A percentile compares a stretch with the other conserved stretches of the same genome.
phyloP scores from a whole-genome alignment of 305 asterid genomes.

The Vinca major region DNA sequence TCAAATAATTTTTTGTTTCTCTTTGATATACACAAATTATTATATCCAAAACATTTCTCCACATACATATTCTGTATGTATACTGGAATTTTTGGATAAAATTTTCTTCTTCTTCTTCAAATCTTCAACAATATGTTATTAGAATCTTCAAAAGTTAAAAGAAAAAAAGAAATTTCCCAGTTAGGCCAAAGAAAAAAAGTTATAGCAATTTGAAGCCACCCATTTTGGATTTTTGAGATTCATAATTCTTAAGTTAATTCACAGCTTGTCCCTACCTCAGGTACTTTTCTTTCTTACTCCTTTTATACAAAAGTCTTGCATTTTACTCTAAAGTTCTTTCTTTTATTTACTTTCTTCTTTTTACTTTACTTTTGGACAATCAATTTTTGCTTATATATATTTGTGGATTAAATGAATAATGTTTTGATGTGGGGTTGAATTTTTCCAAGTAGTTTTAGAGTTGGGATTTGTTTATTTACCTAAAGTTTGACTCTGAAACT shows the following conservation, averaged over 20 bases:
- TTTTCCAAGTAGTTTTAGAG: conserved; percentile 10
- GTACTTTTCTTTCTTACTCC: conserved; percentile 12
- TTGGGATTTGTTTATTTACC: conserved; percentile 25
- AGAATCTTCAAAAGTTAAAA: conserved; percentile 26
- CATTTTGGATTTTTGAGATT: conserved; percentile 6
- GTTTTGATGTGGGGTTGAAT: conserved; percentile 19
- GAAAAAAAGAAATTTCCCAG: conserved; percentile 11
- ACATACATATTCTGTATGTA: neutral
- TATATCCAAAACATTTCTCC: neutral
- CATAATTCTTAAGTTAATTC: conserved; percentile 15
- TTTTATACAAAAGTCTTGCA: conserved; percentile 18
- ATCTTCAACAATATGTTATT: conserved; percentile 7
- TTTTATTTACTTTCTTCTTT: neutral
- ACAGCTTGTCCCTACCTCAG: conserved; percentile 31
- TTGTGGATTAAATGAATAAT: neutral
- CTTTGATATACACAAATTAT: neutral
- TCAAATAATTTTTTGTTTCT: conserved; percentile 16
- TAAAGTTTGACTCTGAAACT: conserved; percentile 31
- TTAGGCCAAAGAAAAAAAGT: conserved; percentile 17
- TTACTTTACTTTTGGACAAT: conserved; percentile 12
- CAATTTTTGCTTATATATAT: conserved; percentile 12
- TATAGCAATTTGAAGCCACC: conserved; percentile 17
- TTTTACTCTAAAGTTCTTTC: conserved; percentile 17
- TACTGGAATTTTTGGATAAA: neutral
- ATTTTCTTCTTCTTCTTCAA: neutral